A percentile compares a stretch with the other conserved stretches of the same genome.
Evolutionary conservation across 345 rosid genomes (phyloP).

Genomic region (Moricandia moricandioides): DNA sequence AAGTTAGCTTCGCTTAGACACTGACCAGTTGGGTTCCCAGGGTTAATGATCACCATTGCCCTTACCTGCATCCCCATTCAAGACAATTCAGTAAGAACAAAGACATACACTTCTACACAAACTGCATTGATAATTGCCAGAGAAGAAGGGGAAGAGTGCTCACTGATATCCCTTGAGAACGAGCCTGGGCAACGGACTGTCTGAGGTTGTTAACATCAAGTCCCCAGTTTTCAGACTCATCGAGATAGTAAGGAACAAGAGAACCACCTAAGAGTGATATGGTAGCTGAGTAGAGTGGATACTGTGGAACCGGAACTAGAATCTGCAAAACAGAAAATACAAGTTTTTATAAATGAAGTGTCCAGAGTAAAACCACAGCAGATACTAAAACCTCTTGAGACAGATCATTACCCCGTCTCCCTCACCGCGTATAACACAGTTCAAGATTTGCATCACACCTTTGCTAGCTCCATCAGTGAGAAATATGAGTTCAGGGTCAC

Average conservation of each 20-base stretch:
- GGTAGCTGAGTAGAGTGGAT: constrained; percentile 96
- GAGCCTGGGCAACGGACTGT: constrained; percentile 74
- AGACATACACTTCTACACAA: neutral
- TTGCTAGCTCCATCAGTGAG: constrained; percentile 99
- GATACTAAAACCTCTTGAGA: constrained; percentile 7
- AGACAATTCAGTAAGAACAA: neutral
- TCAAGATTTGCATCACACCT: constrained; percentile 97
- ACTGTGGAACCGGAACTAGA: constrained; percentile 97
- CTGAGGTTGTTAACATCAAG: constrained; percentile 80
- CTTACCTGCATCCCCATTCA: constrained; percentile 51
- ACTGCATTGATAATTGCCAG: neutral
- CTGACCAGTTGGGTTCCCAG: neutral
- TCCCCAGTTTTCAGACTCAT: constrained; percentile 98
- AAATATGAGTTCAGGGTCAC: constrained; percentile 92
- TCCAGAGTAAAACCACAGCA: neutral
- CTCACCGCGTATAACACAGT: constrained; percentile 73
- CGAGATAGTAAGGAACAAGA: constrained; percentile 89
- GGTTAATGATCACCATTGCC: neutral
- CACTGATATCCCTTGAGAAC: constrained; percentile 78
- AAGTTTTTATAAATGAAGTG: constrained; percentile 10
- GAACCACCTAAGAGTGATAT: constrained; percentile 86
- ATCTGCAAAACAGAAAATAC: constrained; percentile 41
- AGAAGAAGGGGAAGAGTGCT: constrained; percentile 37
- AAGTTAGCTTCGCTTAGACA: neutral
- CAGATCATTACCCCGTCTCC: constrained; percentile 77